These are phyloP conservation scores for Gynostemma pentaphyllum DNA, from an alignment of 306 rosid genomes.

Conservation along the genomic window DNA sequence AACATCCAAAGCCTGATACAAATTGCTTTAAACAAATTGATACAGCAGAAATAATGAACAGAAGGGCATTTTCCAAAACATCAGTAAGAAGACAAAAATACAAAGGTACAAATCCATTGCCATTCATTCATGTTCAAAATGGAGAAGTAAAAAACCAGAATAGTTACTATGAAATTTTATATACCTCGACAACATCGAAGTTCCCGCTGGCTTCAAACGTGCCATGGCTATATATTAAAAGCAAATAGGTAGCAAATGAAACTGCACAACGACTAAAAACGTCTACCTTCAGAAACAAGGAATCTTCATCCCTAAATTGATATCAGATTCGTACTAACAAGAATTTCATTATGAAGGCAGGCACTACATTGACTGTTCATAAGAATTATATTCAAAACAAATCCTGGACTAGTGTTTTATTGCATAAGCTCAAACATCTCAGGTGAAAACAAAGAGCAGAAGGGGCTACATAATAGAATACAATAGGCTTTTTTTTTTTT, in stretches of 20 bases:
- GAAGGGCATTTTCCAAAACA: too few relatives aligned
- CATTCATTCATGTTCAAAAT: too few relatives aligned
- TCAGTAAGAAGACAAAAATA: too few relatives aligned
- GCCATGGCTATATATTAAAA: neutral
- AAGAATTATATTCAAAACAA: neutral
- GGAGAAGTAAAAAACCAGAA: too few relatives aligned
- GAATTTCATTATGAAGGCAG: constrained; percentile 7
- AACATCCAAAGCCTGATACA: too few relatives aligned
- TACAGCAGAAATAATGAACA: too few relatives aligned
- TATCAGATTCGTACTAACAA: constrained; percentile 7
- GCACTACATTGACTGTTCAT: neutral
- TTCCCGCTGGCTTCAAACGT: neutral
- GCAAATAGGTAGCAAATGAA: neutral
- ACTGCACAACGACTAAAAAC: neutral
- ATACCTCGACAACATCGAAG: neutral
- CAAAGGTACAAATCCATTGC: too few relatives aligned
- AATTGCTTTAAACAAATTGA: too few relatives aligned
- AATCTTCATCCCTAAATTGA: too few relatives aligned
- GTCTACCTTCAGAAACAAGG: neutral
- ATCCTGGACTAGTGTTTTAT: neutral
- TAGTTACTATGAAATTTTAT: too few relatives aligned
- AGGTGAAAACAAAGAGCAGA: neutral
- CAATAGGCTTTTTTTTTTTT: neutral
- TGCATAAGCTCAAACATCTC: constrained; percentile 4
- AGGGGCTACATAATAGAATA: neutral